Evolutionary conservation across 257 asterid species (phyloP), one percentile per base, ranked within the genome.

Genomic region (Solanum chmielewskii): DNA sequence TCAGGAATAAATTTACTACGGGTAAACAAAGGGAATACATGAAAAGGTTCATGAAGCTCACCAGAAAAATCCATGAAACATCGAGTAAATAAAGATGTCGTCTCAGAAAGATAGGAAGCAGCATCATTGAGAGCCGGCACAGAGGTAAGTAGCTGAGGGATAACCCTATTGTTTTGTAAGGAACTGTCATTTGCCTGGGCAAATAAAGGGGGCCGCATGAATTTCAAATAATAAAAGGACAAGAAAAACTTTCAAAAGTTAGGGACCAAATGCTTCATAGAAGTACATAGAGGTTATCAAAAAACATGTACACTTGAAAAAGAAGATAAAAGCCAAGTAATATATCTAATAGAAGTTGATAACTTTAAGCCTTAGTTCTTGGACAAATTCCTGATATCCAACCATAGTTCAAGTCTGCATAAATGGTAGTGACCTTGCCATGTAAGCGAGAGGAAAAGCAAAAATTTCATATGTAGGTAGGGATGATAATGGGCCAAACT

Each of bases 41-140:
- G 18, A 29, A 80, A 4, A 47, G 21, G 44, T 29, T 45, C 44
- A 80, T 80, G 42, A 87, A 77, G 52, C 70, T 91, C 75, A 94
- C 98, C 91, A 10, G 96, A 88, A 90, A 89, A 89, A 86, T 93
- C 94, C 18, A 94, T 84, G 88, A 95, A 96, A 90, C 98, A 97
- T 20, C 98, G 92, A 33, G 99, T 92, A 90, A 95, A 95, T 82
- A 93, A 92, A 11, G 98, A 95, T 77, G 97, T 91, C 11, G 98
- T 92, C 86, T 94, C 98, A 14, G 98, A 93, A 86, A 96, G 88
- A 93, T 93, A 96, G 39, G 98, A 92, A 83, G 99, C 98, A 80
- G 99, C 98, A 3, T 95, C 98, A 82, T 93, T 89, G 60, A 97
- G 90, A 84, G 93, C 86, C 11, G 99, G 98, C 52, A 95, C 90